Evolutionary conservation across 2,329 filamentous ascomycete genomes (phyloP), one percentile per base, ranked within the genome.

Genomic region (Venturiaceae sp.): DNA sequence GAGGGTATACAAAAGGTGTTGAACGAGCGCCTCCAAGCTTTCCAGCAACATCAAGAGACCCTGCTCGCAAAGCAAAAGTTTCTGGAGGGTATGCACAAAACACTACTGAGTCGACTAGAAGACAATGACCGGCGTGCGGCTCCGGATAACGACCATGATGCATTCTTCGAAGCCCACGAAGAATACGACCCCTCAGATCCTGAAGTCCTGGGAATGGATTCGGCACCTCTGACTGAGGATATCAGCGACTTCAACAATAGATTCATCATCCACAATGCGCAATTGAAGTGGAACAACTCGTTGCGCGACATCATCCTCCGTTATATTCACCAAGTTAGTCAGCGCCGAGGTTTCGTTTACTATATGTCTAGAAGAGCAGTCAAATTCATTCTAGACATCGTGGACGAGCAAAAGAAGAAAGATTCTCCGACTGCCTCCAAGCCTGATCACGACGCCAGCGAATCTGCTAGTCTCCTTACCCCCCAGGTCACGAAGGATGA

Each of bases 221-320:
- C 86, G 1, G 83, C 85, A 2, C 83, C 86, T 1, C 82, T 86
- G 3, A 83, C 88, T 16, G 91, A 96, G 63, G 92, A 92, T 64
- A 86, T 89, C 53, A 96, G 88, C 71, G 92, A 97, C 69, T 99
- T 96, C 77, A 94, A 95, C 70, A 99, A 99, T 68, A 88, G 94
- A 1, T 99, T 99, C 75, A 92, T 97, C 65, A 88, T 99, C 56
- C 94, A 99, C 77, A 99, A 99, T 66, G 83, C 95, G 69, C 94
- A 99, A 67, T 77, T 99, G 59, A 99, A 99, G 72, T 99, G 94
- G 94, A 97, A 96, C 75, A 99, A 99, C 66, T 83, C 92, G 11
- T 75, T 99, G 37, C 85, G 94, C 60, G 97, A 99, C 68, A 96
- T 96, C 66, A 94, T 99, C 54, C 81, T 99, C 41, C 89, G 94